Conservation (phyloP, 306 rosid genomes). For the Pyrus pyrifolia region DNA sequence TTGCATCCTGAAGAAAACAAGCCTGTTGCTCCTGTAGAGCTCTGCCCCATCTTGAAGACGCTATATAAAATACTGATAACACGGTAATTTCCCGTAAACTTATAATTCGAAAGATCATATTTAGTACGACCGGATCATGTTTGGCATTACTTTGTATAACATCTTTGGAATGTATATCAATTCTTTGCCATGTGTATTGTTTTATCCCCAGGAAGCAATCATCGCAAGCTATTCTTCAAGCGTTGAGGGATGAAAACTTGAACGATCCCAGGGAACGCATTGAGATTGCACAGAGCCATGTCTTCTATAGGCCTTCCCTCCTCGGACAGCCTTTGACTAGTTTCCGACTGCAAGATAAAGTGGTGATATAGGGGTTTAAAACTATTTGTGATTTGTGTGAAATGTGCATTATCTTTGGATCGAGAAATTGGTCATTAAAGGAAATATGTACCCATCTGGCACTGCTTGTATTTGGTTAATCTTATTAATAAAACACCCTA, state of each 20-base stretch:
- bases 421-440: no score
- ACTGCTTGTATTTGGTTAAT: no score
- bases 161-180: background rate
- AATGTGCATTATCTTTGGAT: no score
- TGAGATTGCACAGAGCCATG: constrained; percentile 89
- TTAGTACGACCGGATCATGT: background rate
- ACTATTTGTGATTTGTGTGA: no score
- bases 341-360: constrained; percentile 19
- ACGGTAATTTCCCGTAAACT: constrained; percentile 38
- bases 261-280: constrained; percentile 93
- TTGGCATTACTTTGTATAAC: background rate
- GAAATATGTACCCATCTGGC: no score
- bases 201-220: constrained; percentile 64
- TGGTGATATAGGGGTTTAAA: constrained; percentile 3
- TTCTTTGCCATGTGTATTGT: background rate
- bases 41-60: constrained; percentile 89
- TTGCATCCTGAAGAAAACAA: constrained; percentile 83
- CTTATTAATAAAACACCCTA: no score
- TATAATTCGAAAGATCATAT: background rate
- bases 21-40: constrained; percentile 87
- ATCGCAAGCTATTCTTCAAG: constrained; percentile 71
- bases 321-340: constrained; percentile 53
- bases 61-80: constrained; percentile 69
- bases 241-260: constrained; percentile 79
- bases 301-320: constrained; percentile 82